Percentiles rank a stretch among this genome's conserved stretches.
These are phyloP conservation scores for Kentomonas sorsogonicus DNA, from an alignment of 208 protist genomes.

Conservation along the genomic window DNA sequence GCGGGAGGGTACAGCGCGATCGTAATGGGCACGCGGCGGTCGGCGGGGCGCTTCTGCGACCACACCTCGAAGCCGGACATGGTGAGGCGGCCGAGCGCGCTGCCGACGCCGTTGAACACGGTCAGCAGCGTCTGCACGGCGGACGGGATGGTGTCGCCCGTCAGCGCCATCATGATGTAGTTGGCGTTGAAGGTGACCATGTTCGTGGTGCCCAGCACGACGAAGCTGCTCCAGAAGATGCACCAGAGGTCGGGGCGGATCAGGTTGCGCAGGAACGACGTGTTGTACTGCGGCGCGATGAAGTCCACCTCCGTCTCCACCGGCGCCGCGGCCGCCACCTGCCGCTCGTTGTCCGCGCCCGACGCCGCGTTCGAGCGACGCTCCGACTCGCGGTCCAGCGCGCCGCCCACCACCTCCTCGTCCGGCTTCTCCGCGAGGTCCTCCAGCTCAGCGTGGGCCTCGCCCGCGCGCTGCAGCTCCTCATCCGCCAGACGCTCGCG, in stretches of 20 bases:
- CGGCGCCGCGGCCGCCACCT: background rate
- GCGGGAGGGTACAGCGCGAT: slow-evolving; percentile 20
- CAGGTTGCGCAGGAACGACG: slow-evolving; percentile 18
- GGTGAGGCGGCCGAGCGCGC: slow-evolving; percentile 23
- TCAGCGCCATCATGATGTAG: slow-evolving; percentile 22
- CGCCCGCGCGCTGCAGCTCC: background rate
- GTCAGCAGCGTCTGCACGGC: slow-evolving; percentile 26
- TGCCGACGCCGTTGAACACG: slow-evolving; percentile 29
- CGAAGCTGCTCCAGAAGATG: slow-evolving; percentile 18
- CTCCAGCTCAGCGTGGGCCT: background rate
- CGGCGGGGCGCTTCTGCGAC: slow-evolving; percentile 20
- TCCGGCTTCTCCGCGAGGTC: too few species aligned
- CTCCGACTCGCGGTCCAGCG: too few species aligned
- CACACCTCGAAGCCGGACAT: slow-evolving; percentile 26
- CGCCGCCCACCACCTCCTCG: too few species aligned
- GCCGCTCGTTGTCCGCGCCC: too few species aligned
- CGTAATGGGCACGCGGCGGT: slow-evolving; percentile 31
- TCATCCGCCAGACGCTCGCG: too few species aligned
- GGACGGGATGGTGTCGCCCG: slow-evolving; percentile 3
- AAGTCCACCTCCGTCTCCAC: slow-evolving; percentile 21
- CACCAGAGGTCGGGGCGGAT: slow-evolving; percentile 15
- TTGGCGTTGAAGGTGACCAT: slow-evolving; percentile 22
- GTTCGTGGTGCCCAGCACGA: slow-evolving; percentile 11
- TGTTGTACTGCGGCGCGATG: slow-evolving; percentile 30
- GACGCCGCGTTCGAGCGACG: too few species aligned